These are phyloP conservation scores for Knoxdaviesia proteae DNA, from an alignment of 2,329 filamentous ascomycete species.

Conservation along the genomic window DNA sequence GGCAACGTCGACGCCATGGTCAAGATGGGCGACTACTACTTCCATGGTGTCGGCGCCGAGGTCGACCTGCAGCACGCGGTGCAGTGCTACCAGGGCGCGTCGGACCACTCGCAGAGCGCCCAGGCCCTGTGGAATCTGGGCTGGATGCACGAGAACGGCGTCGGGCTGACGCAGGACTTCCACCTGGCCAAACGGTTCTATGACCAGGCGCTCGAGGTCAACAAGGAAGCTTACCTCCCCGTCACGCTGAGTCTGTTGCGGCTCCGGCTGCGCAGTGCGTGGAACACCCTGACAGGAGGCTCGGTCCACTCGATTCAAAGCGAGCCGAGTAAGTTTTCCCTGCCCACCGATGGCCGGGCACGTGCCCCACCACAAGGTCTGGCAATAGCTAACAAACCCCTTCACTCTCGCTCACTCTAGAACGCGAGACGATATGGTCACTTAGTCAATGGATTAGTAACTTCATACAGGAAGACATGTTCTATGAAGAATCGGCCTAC, in stretches of 20 bases:
- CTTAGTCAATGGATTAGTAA: constrained; percentile 71
- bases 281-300: constrained; percentile 87
- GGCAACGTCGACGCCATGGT: constrained; percentile 83
- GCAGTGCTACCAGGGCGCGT: constrained; percentile 78
- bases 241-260: constrained; percentile 79
- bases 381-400: neutral
- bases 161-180: constrained; percentile 85
- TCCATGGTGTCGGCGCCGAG: constrained; percentile 55
- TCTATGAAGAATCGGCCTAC: constrained; percentile 41
- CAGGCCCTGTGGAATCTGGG: constrained; percentile 94
- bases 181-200: constrained; percentile 95
- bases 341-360: constrained; percentile 10
- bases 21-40: constrained; percentile 98
- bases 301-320: constrained; percentile 80
- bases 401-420: constrained; percentile 17
- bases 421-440: constrained; percentile 51
- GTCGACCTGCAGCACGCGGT: constrained; percentile 68
- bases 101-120: constrained; percentile 76
- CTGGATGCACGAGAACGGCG: constrained; percentile 98
- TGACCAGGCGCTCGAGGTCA: constrained; percentile 77
- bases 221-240: constrained; percentile 80
- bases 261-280: constrained; percentile 66
- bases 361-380: too few species aligned
- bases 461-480: constrained; percentile 53
- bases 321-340: constrained; percentile 48